Evolutionary conservation across 805 yeast genomes (phyloP).

Genomic region (Peterozyma toletana): DNA sequence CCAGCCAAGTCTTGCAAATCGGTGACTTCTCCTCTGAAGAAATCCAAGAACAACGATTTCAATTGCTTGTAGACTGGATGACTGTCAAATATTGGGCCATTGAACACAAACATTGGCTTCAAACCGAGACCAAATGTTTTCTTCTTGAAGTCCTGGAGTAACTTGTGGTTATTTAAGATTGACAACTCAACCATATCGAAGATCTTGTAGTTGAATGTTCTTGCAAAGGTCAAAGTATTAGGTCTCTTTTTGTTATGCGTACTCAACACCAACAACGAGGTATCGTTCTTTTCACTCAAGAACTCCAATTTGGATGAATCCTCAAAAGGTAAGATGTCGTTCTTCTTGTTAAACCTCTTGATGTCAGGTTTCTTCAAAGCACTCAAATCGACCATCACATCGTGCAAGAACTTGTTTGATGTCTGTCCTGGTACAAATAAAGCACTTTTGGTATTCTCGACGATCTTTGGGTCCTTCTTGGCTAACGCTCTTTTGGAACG

Average conservation of each 20-base stretch:
- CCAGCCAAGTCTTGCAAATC: constrained; percentile 91
- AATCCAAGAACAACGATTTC: constrained; percentile 84
- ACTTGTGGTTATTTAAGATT: constrained; percentile 59
- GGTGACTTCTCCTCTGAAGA: constrained; percentile 80
- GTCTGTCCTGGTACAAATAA: constrained; percentile 87
- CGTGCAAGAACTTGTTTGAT: constrained; percentile 73
- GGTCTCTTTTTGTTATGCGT: constrained; percentile 88
- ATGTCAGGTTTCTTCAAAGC: constrained; percentile 87
- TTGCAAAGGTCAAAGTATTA: constrained; percentile 76
- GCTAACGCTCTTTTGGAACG: constrained; percentile 93
- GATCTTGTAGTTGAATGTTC: constrained; percentile 85
- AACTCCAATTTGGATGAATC: constrained; percentile 82
- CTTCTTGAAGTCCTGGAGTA: constrained; percentile 74
- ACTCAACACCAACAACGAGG: constrained; percentile 74
- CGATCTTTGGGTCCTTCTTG: constrained; percentile 78
- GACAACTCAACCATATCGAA: constrained; percentile 92
- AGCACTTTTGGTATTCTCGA: constrained; percentile 86
- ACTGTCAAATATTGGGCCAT: constrained; percentile 85
- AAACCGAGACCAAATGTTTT: constrained; percentile 80
- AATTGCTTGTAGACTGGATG: constrained; percentile 82
- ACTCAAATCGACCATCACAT: constrained; percentile 81
- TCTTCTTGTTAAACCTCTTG: constrained; percentile 82
- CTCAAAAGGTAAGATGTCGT: constrained; percentile 88
- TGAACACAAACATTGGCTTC: constrained; percentile 91
- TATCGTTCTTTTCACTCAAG: constrained; percentile 90